These are phyloP conservation scores for Pulveroboletus sp. DNA, from an alignment of 768 basidiomycete species.

Conservation along the genomic window DNA sequence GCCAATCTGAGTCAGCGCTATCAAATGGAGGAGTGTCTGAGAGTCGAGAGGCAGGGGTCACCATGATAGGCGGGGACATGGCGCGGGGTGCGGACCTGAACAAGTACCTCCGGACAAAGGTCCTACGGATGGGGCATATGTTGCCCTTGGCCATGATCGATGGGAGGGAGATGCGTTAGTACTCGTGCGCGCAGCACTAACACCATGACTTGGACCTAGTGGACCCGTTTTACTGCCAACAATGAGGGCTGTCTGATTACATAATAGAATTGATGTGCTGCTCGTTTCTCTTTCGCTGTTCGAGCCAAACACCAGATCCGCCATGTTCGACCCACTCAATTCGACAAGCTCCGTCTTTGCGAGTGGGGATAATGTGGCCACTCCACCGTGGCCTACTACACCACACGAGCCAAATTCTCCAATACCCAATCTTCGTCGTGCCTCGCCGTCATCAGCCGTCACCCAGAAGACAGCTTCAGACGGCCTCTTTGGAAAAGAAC, in stretches of 20 bases:
- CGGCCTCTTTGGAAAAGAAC: slow-evolving; percentile 70
- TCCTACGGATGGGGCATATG: slow-evolving; percentile 97
- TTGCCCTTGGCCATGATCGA: slow-evolving; percentile 45
- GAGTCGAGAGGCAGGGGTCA: slow-evolving; percentile 54
- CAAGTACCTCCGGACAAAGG: slow-evolving; percentile 92
- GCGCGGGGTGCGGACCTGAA: slow-evolving; percentile 85
- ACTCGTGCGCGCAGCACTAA: background rate
- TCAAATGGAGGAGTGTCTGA: slow-evolving; percentile 9
- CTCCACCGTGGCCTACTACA: slow-evolving; percentile 76
- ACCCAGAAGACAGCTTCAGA: slow-evolving; percentile 48
- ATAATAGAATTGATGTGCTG: slow-evolving; percentile 5
- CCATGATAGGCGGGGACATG: slow-evolving; percentile 74
- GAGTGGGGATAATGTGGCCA: slow-evolving; percentile 40
- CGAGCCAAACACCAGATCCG: background rate
- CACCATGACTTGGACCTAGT: too few species aligned
- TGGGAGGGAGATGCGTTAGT: background rate
- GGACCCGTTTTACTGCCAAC: too few species aligned
- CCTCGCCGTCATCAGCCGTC: slow-evolving; percentile 46
- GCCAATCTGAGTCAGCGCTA: slow-evolving; percentile 16
- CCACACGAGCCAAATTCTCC: slow-evolving; percentile 69
- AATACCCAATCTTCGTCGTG: slow-evolving; percentile 65
- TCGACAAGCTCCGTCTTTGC: slow-evolving; percentile 52
- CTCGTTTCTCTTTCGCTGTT: background rate
- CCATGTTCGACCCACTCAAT: slow-evolving; percentile 72
- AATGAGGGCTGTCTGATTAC: too few species aligned